These are phyloP conservation scores for Phoma herbarum DNA, from an alignment of 2,329 filamentous ascomycete species.

Conservation along the genomic window DNA sequence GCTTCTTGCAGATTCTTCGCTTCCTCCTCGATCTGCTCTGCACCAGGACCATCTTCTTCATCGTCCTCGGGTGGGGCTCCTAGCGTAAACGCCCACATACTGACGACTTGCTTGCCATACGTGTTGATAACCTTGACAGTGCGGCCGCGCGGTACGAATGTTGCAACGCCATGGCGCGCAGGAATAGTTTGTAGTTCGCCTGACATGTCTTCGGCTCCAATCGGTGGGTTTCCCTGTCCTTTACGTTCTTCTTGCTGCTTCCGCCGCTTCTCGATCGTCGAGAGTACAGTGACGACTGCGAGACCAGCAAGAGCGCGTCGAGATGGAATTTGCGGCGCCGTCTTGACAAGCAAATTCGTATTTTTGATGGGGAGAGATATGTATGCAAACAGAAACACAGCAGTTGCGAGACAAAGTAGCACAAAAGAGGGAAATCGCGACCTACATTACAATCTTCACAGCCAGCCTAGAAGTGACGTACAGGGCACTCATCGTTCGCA, in stretches of 20 bases:
- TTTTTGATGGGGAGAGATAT: neutral
- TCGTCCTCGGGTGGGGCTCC: conserved; percentile 55
- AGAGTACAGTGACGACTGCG: conserved; percentile 46
- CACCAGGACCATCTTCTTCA: conserved; percentile 34
- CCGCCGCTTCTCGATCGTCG: conserved; percentile 46
- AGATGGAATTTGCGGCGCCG: conserved; percentile 42
- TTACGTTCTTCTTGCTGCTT: conserved; percentile 30
- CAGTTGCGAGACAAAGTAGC: neutral
- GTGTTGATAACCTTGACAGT: conserved; percentile 62
- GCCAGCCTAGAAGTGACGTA: conserved; percentile 17
- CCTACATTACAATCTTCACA: conserved; percentile 13
- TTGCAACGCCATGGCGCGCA: conserved; percentile 60
- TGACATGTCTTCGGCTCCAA: conserved; percentile 45
- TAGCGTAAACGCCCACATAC: conserved; percentile 60
- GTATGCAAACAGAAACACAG: neutral
- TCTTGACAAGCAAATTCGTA: conserved; percentile 27
- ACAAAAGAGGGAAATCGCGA: conserved; percentile 14
- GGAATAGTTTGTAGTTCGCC: conserved; percentile 57
- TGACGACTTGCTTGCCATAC: conserved; percentile 60
- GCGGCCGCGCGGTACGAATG: conserved; percentile 59
- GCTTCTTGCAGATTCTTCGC: conserved; percentile 35
- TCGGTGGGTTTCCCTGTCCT: conserved; percentile 23
- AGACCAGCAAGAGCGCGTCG: conserved; percentile 49
- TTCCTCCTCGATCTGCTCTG: conserved; percentile 38
- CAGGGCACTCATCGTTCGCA: conserved; percentile 16